Conservation (phyloP, 148 eudicot genomes). For the Cornus controversa region DNA sequence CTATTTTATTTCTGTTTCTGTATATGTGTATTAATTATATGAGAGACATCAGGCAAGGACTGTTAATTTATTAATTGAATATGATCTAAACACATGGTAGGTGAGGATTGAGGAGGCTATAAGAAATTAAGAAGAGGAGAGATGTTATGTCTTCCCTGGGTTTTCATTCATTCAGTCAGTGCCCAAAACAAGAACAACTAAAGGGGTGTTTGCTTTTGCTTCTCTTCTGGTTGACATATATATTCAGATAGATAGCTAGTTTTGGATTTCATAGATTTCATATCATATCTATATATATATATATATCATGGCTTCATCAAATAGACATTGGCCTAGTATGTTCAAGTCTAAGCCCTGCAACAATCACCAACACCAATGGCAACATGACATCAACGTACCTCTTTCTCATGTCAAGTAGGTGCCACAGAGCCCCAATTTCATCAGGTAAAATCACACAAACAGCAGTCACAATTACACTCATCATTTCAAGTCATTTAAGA, state of each 20-base stretch:
- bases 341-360: constrained; percentile 86
- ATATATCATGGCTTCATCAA: constrained; percentile 76
- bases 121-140: constrained; percentile 34
- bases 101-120: constrained; percentile 27
- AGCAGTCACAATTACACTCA: background rate
- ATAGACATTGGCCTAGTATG: constrained; percentile 97
- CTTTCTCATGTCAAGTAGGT: constrained; percentile 28
- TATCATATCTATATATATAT: too few species aligned
- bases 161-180: constrained; percentile 16
- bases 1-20: constrained; percentile 12
- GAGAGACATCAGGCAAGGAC: background rate
- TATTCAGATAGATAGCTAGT: constrained; percentile 18
- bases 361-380: constrained; percentile 45
- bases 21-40: background rate
- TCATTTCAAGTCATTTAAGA: background rate
- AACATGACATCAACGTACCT: constrained; percentile 38
- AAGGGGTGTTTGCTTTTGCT: too few species aligned
- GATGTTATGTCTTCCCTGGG: constrained; percentile 3
- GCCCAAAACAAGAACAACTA: constrained; percentile 16
- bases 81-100: constrained; percentile 21
- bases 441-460: constrained; percentile 22
- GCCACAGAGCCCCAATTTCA: constrained; percentile 21
- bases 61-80: constrained; percentile 12
- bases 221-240: too few species aligned
- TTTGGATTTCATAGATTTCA: background rate